Conservation (phyloP, 805 yeast genomes). For the Blastobotrys peoriensis region DNA sequence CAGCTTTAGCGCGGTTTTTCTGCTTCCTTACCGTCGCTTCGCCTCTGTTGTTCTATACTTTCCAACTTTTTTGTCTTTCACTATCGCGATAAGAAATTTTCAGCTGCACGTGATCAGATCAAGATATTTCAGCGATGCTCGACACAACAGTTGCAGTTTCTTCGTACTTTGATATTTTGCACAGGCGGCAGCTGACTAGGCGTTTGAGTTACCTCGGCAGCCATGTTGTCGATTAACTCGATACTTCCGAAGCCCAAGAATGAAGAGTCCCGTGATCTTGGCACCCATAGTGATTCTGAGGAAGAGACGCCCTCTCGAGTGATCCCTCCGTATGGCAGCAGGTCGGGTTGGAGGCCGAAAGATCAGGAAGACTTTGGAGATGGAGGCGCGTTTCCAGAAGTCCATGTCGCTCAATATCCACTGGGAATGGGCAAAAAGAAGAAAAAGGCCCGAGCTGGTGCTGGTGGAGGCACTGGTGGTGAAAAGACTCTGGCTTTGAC, state of each 20-base stretch:
- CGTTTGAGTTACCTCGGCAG: not conserved
- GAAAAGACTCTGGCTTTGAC: constrained; percentile 27
- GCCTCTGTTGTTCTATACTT: too few species aligned
- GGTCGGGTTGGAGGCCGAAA: constrained; percentile 25
- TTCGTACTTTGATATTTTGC: too few species aligned
- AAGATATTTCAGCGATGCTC: too few species aligned
- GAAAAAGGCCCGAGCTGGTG: constrained; percentile 5
- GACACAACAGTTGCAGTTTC: too few species aligned
- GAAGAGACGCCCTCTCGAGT: not conserved
- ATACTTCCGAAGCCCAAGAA: constrained; percentile 5
- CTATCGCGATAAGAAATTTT: too few species aligned
- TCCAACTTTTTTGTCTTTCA: too few species aligned
- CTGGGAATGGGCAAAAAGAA: constrained; percentile 25
- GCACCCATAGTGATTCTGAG: not conserved
- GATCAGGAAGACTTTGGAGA: constrained; percentile 27
- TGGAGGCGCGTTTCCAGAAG: constrained; percentile 33
- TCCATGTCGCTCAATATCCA: constrained; percentile 30
- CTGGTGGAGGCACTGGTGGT: constrained; percentile 9
- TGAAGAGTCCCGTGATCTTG: not conserved
- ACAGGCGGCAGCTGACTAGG: too few species aligned
- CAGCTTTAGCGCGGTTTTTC: too few species aligned
- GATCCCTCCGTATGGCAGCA: constrained; percentile 24
- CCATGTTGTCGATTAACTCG: constrained; percentile 2
- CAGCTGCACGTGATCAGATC: too few species aligned
- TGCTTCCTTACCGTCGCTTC: too few species aligned